These are phyloP conservation scores for Orbilia brochopaga DNA, from an alignment of 2,329 filamentous ascomycete genomes.

Conservation along the genomic window DNA sequence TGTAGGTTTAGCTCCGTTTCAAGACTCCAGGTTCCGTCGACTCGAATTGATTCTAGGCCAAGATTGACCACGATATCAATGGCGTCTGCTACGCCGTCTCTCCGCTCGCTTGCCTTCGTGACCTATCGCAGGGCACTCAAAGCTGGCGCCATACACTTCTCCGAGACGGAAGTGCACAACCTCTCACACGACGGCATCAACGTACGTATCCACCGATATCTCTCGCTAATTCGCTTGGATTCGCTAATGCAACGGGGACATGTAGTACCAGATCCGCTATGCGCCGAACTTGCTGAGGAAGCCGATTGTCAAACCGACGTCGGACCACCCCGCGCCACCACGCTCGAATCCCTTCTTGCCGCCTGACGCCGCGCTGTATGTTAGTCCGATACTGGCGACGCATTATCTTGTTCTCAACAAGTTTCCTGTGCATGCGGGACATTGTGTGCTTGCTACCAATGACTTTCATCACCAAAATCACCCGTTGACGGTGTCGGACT, in stretches of 20 bases:
- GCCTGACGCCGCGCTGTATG: slow-evolving; percentile 30
- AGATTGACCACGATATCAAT: slow-evolving; percentile 5
- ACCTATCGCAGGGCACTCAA: slow-evolving; percentile 29
- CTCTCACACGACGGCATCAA: slow-evolving; percentile 43
- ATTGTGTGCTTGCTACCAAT: slow-evolving; percentile 75
- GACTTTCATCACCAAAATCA: slow-evolving; percentile 70
- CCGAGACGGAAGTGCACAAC: slow-evolving; percentile 41
- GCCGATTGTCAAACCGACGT: slow-evolving; percentile 7
- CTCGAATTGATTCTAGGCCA: neutral
- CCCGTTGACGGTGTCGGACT: slow-evolving; percentile 26
- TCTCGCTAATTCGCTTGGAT: neutral
- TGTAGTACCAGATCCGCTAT: slow-evolving; percentile 48
- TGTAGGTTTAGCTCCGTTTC: too few relatives aligned
- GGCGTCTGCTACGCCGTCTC: slow-evolving; percentile 23
- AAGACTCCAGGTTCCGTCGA: too few relatives aligned
- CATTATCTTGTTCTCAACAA: slow-evolving; percentile 75
- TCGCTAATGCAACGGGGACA: neutral
- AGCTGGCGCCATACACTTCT: slow-evolving; percentile 20
- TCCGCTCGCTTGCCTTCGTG: slow-evolving; percentile 38
- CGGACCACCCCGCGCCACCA: neutral
- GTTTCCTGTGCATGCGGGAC: slow-evolving; percentile 72
- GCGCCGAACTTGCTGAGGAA: slow-evolving; percentile 47
- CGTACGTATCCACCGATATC: slow-evolving; percentile 7
- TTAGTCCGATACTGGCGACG: slow-evolving; percentile 60
- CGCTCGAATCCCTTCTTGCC: slow-evolving; percentile 40